A percentile compares a stretch with the other conserved stretches of the same genome.
Evolutionary conservation across 2,329 filamentous ascomycete species (phyloP).

Genomic region (Aspergillus aculeatus): DNA sequence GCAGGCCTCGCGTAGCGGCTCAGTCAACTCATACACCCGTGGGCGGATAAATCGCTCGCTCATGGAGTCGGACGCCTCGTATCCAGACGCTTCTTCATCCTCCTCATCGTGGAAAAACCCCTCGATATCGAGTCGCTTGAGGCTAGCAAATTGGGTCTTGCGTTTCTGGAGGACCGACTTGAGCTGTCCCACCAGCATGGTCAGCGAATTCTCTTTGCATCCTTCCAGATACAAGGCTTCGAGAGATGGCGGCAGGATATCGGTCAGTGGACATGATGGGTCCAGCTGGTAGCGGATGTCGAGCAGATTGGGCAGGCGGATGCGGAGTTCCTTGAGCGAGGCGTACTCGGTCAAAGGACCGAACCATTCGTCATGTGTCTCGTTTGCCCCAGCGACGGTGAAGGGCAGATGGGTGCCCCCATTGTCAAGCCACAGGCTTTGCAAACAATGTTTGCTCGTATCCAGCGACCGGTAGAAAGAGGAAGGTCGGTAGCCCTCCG

Average conservation of each 20-base stretch:
- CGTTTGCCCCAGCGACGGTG: slow-evolving; percentile 28
- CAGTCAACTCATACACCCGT: slow-evolving; percentile 24
- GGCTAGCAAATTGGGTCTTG: slow-evolving; percentile 15
- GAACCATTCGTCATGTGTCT: slow-evolving; percentile 33
- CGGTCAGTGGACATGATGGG: slow-evolving; percentile 22
- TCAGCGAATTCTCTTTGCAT: slow-evolving; percentile 27
- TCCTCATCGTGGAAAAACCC: slow-evolving; percentile 29
- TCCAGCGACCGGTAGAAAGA: slow-evolving; percentile 27
- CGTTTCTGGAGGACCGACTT: slow-evolving; percentile 21
- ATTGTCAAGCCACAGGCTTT: slow-evolving; percentile 31
- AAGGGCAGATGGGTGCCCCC: slow-evolving; percentile 29
- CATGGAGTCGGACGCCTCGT: slow-evolving; percentile 6
- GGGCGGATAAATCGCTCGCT: slow-evolving; percentile 21
- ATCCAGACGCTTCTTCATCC: slow-evolving; percentile 22
- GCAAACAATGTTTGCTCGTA: slow-evolving; percentile 23
- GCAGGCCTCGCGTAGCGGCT: slow-evolving; percentile 24
- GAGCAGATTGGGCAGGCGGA: slow-evolving; percentile 32
- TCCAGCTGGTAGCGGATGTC: slow-evolving; percentile 29
- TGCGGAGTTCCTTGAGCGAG: slow-evolving; percentile 28
- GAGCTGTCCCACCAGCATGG: slow-evolving; percentile 27
- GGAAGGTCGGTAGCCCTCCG: slow-evolving; percentile 27
- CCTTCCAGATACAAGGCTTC: slow-evolving; percentile 29
- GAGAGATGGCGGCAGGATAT: slow-evolving; percentile 25
- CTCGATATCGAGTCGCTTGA: slow-evolving; percentile 26
- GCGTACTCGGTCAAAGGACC: slow-evolving; percentile 29